Evolutionary conservation across 495 filamentous ascomycete genomes (phyloP), one percentile per base, ranked within the genome.

Genomic region (Penicillium alfredii): DNA sequence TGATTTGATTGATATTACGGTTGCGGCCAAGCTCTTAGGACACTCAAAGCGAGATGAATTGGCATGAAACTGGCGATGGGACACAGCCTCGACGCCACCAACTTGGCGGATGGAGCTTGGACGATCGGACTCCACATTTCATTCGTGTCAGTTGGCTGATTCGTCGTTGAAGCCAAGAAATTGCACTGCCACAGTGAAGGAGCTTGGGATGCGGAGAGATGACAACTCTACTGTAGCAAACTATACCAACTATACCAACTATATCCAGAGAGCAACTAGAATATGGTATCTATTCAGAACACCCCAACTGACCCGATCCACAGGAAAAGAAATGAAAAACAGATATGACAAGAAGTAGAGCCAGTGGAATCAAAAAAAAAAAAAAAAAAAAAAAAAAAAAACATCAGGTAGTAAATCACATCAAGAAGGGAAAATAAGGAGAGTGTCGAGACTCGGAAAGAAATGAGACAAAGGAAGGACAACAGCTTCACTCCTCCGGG

Each of bases 401-500:
- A 55, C 35, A 42, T 47, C 32, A 41, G 29, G 38, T 51, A 52
- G 44, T 48, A 42, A 45, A 35, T 52, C 40, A 52, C 45, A 53
- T 56, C 52, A 40, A 47, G 45, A 41, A 48, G 35, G 39, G 32
- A 38, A 45, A 35, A 33, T 22, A 35, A 22, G 15, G 31, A 34
- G 26, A 9, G 25, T 10, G 30, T 12, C 25, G 14, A 34, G 14
- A 24, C 42, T n/a, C 23, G 18, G 13, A 35, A 26, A 14, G 35
- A 27, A 24, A 33, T 8, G 45, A 35, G 33, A 40, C 24, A 44
- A 38, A 36, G 24, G 22, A 32, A 18, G 43, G 38, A 25, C 16
- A 30, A 35, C 30, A 29, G 22, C n/a, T n/a, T 51, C 41, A 68
- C 55, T 70, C 62, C 47, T 68, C 64, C 17, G 38, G 56, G 13